A percentile compares a stretch with the other conserved stretches of the same genome.
Evolutionary conservation across 2,329 filamentous ascomycete species (phyloP).

Genomic region (Aureobasidium sp.): DNA sequence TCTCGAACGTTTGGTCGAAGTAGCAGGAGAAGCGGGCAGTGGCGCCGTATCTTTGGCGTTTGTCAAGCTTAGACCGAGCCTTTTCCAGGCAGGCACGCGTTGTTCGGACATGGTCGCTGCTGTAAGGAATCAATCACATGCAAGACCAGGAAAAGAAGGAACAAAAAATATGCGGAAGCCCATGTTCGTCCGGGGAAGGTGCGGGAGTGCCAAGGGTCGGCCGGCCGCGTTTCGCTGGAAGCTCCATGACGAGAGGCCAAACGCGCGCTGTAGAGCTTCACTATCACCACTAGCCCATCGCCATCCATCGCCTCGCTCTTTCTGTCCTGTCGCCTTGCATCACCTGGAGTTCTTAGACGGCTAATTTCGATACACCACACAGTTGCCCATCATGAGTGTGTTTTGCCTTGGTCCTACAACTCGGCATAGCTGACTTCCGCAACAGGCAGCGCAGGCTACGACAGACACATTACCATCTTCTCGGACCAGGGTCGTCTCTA

Average conservation of each 20-base stretch:
- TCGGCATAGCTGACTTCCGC: not conserved
- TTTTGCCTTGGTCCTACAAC: not conserved
- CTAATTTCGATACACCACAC: not conserved
- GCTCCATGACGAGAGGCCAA: slow-evolving; percentile 12
- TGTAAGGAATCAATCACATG: not conserved
- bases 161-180: not conserved
- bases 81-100: slow-evolving; percentile 52
- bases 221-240: not conserved
- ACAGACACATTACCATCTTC: slow-evolving; percentile 99
- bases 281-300: slow-evolving; percentile 7
- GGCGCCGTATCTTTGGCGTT: slow-evolving; percentile 35
- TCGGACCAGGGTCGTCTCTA: slow-evolving; percentile 97
- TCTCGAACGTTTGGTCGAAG: not conserved
- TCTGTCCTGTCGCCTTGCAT: not conserved
- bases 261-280: slow-evolving; percentile 10
- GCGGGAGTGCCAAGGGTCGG: slow-evolving; percentile 11
- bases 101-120: not conserved
- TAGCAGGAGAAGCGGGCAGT: not conserved
- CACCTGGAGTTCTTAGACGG: not conserved
- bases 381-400: slow-evolving; percentile 13
- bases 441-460: slow-evolving; percentile 79
- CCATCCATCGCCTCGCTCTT: not conserved
- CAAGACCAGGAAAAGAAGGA: not conserved
- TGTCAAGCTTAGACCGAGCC: slow-evolving; percentile 54
- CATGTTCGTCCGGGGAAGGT: not conserved